Base-by-base conservation (phyloP, 257 asterid genomes). In the Plantago elongata region DNA sequence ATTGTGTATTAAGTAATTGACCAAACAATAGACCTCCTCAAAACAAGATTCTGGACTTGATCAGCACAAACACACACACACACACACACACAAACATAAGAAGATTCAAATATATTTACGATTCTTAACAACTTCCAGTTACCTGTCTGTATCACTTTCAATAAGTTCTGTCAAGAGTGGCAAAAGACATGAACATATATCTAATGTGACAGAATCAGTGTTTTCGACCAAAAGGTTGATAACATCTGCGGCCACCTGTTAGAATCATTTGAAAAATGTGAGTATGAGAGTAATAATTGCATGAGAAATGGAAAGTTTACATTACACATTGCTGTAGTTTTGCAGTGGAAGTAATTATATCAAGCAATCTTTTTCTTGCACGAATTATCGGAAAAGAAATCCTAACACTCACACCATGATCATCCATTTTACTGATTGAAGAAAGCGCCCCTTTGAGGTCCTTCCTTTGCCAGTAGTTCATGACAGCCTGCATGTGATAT, bases 201-300 rank as follows among this genome's bases (percentile, higher is more conserved):
- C 99, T 60, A 93, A 74, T 51, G 96, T 89, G 73, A 89, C 81
- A 11, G 79, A 64, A 67, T 93, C 97, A 34, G 64, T 60, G 79
- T 82, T 89, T 73, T 87, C 97, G 13, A 81, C 81, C 79, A 89
- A 62, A 67, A 85, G 78, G 83, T 81, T 73, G 72, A 81, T 69
- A 46, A 89, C 85, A 83, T 93, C 99, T 69, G 99, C 93, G 77
- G 83, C 84, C 65, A 93, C 99, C 99, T 92, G 91, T 74, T 66
- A 59, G 47, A 71, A 38, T 45, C 62, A 4, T 55, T 45, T 17
- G 64, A 47, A 29, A 59, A 61, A 51, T 45, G 63, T 45, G 27
- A 70, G 62, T 42, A 45, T 22, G 48, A 52, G 40, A 34, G 40
- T 43, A 14, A 37, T 58, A 61, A 55, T 54, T 47, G 63, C 60